A percentile compares a stretch with the other conserved stretches of the same genome.
These are phyloP conservation scores for Castanospermum australe DNA, from an alignment of 306 rosid genomes.

Conservation along the genomic window DNA sequence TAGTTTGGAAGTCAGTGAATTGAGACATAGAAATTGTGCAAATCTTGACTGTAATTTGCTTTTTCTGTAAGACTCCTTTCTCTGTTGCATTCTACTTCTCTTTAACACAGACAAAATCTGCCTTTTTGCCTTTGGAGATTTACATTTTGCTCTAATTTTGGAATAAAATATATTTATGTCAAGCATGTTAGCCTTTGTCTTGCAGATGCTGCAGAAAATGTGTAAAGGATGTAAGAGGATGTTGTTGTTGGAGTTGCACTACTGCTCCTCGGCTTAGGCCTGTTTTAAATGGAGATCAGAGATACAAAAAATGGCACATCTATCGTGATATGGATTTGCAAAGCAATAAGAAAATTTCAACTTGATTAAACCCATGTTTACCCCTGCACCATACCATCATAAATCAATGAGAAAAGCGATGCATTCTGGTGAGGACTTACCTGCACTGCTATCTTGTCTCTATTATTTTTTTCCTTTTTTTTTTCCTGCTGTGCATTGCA, in stretches of 20 bases:
- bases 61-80: slow-evolving; percentile 63
- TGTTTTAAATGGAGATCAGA: slow-evolving; percentile 54
- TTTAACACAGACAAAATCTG: background rate
- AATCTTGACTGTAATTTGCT: slow-evolving; percentile 93
- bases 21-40: slow-evolving; percentile 91
- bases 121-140: background rate
- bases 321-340: slow-evolving; percentile 61
- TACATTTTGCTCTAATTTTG: background rate
- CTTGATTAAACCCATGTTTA: slow-evolving; percentile 25
- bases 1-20: slow-evolving; percentile 56
- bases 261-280: slow-evolving; percentile 84
- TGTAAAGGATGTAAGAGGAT: slow-evolving; percentile 62
- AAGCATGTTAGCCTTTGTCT: slow-evolving; percentile 18
- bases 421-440: slow-evolving; percentile 8
- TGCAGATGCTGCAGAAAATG: slow-evolving; percentile 79
- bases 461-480: background rate
- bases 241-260: slow-evolving; percentile 77
- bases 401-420: background rate
- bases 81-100: slow-evolving; percentile 2
- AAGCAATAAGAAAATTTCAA: slow-evolving; percentile 28
- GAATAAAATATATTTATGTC: background rate
- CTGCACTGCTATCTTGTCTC: background rate
- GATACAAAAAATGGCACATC: slow-evolving; percentile 81
- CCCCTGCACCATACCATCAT: background rate
- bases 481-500: background rate